Evolutionary conservation across 2,329 filamentous ascomycete genomes (phyloP), one percentile per base, ranked within the genome.

Genomic region (Septoria linicola): DNA sequence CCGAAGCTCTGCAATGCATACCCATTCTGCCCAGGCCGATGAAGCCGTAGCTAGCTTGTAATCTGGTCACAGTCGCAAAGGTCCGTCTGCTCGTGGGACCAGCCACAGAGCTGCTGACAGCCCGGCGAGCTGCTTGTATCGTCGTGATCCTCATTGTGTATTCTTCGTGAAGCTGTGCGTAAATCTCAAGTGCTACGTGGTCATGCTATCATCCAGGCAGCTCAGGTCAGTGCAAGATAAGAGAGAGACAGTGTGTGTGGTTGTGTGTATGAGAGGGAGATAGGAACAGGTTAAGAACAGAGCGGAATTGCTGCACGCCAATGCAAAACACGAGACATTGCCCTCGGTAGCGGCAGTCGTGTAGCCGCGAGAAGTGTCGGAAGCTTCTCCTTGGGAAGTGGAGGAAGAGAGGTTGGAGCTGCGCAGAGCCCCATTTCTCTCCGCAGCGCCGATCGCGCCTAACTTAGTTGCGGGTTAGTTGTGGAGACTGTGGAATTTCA

Each of bases 21-120:
- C 75, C 75, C 75, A 77, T 77, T 45, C 72, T 68, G 14, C 75
- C 75, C 31, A 77, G 61, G n/a, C 75, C 75, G 55, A 77, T 73
- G 63, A 77, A 77, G 34, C 75, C 75, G 73, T 75, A 77, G 59
- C 67, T 71, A 20, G 71, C 72, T 61, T 74, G 69, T 49, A 70
- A 59, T 47, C 66, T 66, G 50, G 61, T 66, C 8, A 67, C 70
- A 50, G 68, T 76, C 8, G 74, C 72, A 59, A 77, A 77, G 55
- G 67, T 68, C 61, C 74, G 67, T 54, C 68, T 64, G 25, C 51
- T 44, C 35, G 56, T 50, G 51, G 59, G 52, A 30, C 60, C 59
- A 43, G 60, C 55, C 43, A 53, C 30, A 42, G 50, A 41, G 49
- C 54, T 35, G 51, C 57, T 34, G 23, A 59, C 42, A 40, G 56